A percentile compares a stretch with the other conserved stretches of the same genome.
Evolutionary conservation across 768 basidiomycete genomes (phyloP).

Genomic region (Omphalotus guepiniiformis): DNA sequence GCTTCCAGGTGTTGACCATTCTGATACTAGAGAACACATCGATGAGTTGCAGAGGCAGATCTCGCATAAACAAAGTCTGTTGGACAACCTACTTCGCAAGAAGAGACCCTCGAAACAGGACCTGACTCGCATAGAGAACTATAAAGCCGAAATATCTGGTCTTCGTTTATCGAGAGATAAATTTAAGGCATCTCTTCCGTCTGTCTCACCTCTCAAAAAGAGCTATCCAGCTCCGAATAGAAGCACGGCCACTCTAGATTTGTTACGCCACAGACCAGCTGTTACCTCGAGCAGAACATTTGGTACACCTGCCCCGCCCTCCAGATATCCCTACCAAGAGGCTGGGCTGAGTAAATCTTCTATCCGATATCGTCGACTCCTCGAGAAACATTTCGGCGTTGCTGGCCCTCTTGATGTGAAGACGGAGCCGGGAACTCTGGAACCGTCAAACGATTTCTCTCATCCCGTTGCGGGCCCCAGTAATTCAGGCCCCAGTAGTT

Average conservation of each 20-base stretch:
- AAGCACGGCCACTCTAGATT: no score
- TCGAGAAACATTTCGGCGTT: no score
- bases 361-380: no score
- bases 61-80: not conserved
- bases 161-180: not conserved
- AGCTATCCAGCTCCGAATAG: no score
- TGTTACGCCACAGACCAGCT: no score
- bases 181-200: not conserved
- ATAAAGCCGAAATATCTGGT: not conserved
- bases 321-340: no score
- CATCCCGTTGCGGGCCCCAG: constrained; percentile 3
- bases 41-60: not conserved
- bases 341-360: no score
- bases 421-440: no score
- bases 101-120: not conserved
- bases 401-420: not conserved
- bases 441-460: no score
- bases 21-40: not conserved
- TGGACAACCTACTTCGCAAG: not conserved
- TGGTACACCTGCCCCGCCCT: no score
- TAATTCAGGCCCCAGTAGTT: not conserved
- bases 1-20: not conserved
- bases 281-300: no score
- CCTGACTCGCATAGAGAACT: not conserved
- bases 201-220: not conserved